These are phyloP conservation scores for Rhinocladiella similis DNA, from an alignment of 2,329 filamentous ascomycete species.

Conservation along the genomic window DNA sequence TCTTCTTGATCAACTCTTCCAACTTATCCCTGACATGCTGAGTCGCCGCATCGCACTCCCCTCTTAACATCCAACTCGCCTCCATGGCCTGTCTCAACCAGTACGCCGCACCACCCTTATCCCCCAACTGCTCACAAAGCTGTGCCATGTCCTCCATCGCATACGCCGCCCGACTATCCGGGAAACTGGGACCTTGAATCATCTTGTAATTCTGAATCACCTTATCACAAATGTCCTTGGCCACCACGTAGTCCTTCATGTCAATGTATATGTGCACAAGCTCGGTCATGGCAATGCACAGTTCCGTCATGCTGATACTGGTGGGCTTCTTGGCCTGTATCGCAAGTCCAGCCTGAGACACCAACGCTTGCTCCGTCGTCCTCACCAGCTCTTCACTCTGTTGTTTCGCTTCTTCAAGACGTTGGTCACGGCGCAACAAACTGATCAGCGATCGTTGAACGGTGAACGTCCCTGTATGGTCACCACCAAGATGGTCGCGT, in stretches of 20 bases:
- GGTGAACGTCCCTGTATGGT: not conserved
- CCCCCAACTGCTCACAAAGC: not conserved
- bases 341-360: not conserved
- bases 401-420: constrained; percentile 3
- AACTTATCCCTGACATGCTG: constrained; percentile 2
- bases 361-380: constrained; percentile 2
- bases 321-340: not conserved
- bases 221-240: not conserved
- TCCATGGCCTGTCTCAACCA: constrained; percentile 9
- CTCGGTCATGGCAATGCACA: constrained; percentile 7
- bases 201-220: not conserved
- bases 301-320: not conserved
- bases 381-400: not conserved
- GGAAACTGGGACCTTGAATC: constrained; percentile 4
- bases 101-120: not conserved
- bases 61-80: constrained; percentile 7
- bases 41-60: constrained; percentile 3
- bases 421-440: constrained; percentile 4
- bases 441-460: constrained; percentile 8
- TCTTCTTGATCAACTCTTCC: not conserved
- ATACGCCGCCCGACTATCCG: constrained; percentile 6
- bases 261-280: constrained; percentile 9
- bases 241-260: not conserved
- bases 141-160: constrained; percentile 14
- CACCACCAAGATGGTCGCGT: not conserved